Evolutionary conservation across 495 filamentous ascomycete species (phyloP).

Genomic region (Penicillium taxi): DNA sequence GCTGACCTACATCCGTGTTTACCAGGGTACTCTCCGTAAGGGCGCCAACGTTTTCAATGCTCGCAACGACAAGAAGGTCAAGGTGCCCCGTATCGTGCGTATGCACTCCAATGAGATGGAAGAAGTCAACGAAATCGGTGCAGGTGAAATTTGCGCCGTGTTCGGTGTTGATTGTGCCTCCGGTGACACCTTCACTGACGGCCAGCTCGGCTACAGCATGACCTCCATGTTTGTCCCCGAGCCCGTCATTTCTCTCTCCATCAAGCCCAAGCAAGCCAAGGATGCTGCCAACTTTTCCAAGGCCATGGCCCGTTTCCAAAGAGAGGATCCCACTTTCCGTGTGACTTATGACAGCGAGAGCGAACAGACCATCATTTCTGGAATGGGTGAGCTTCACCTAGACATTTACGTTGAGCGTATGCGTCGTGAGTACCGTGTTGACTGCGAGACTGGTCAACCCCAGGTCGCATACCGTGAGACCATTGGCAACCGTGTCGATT

Average conservation of each 20-base stretch:
- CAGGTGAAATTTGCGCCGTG: slow-evolving; percentile 96
- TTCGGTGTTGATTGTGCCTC: slow-evolving; percentile 98
- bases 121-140: slow-evolving; percentile 82
- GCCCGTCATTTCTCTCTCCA: slow-evolving; percentile 93
- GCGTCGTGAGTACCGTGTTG: slow-evolving; percentile 93
- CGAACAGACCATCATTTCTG: slow-evolving; percentile 93
- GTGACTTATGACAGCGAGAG: slow-evolving; percentile 85
- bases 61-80: slow-evolving; percentile 88
- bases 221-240: slow-evolving; percentile 98
- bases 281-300: slow-evolving; percentile 94
- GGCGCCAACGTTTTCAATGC: slow-evolving; percentile 89
- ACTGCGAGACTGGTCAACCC: slow-evolving; percentile 89
- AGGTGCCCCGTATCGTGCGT: slow-evolving; percentile 92
- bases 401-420: slow-evolving; percentile 98
- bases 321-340: slow-evolving; percentile 97
- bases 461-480: slow-evolving; percentile 98
- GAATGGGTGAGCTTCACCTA: slow-evolving; percentile 97
- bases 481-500: slow-evolving; percentile 64
- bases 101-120: slow-evolving; percentile 99
- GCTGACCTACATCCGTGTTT: slow-evolving; percentile 96
- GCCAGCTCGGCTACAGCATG: slow-evolving; percentile 88
- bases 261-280: slow-evolving; percentile 91
- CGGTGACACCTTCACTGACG: slow-evolving; percentile 97
- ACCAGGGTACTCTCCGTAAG: slow-evolving; percentile 88
- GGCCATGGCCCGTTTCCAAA: slow-evolving; percentile 97